A percentile compares a stretch with the other conserved stretches of the same genome.
phyloP scores from a whole-genome alignment of 2,329 filamentous ascomycete genomes.

The Paecilomyces niveus region DNA sequence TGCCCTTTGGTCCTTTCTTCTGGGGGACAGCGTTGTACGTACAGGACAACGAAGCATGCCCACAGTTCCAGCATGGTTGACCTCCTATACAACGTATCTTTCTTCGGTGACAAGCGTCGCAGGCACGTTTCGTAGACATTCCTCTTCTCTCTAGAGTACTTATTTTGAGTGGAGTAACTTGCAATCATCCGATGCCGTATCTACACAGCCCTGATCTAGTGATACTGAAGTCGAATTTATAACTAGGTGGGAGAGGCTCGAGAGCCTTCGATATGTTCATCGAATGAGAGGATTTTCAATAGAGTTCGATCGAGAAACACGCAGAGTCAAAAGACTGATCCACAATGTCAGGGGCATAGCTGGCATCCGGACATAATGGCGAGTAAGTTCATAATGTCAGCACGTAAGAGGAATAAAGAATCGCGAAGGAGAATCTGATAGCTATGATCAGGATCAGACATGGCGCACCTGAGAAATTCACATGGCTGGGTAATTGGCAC shows the following conservation, averaged over 20 bases:
- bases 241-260: background rate
- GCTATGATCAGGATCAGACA: background rate
- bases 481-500: background rate
- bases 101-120: slow-evolving; percentile 20
- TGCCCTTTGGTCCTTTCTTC: slow-evolving; percentile 71
- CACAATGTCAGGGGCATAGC: background rate
- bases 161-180: background rate
- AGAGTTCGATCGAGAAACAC: background rate
- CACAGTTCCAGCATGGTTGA: slow-evolving; percentile 63
- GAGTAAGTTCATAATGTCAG: background rate
- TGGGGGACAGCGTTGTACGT: slow-evolving; percentile 69
- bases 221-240: background rate
- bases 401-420: background rate
- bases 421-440: background rate
- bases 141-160: background rate
- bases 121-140: slow-evolving; percentile 14
- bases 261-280: background rate
- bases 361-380: background rate
- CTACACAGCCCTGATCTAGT: background rate
- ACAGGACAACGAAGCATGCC: slow-evolving; percentile 59
- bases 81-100: slow-evolving; percentile 17
- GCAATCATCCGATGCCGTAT: background rate
- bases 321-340: background rate
- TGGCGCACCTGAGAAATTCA: background rate
- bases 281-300: background rate